A percentile compares a stretch with the other conserved stretches of the same genome.
phyloP scores from a whole-genome alignment of 2,329 filamentous ascomycete species.

The Teratosphaeria zuluensis region DNA sequence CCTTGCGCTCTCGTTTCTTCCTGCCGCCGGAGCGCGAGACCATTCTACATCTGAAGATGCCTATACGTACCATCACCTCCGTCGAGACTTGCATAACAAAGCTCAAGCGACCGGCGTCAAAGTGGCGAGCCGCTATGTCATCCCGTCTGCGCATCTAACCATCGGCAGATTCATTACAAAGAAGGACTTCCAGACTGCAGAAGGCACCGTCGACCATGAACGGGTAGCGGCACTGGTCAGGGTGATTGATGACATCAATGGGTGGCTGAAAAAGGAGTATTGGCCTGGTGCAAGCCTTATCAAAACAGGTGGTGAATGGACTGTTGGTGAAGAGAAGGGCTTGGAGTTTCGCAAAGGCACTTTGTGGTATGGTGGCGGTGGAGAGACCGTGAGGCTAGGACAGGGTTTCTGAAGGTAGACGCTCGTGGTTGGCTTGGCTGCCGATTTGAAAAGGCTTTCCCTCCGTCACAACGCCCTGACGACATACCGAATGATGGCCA shows the following conservation, averaged over 20 bases:
- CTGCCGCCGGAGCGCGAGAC: slow-evolving; percentile 46
- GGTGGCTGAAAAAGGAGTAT: slow-evolving; percentile 59
- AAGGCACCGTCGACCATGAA: slow-evolving; percentile 36
- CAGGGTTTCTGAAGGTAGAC: slow-evolving; percentile 33
- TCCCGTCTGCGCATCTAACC: slow-evolving; percentile 83
- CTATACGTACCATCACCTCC: slow-evolving; percentile 86
- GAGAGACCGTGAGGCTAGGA: slow-evolving; percentile 54
- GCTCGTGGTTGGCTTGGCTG: not conserved
- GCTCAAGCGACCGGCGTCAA: slow-evolving; percentile 54
- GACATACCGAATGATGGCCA: not conserved
- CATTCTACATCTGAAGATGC: slow-evolving; percentile 42
- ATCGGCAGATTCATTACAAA: slow-evolving; percentile 68
- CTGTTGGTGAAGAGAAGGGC: slow-evolving; percentile 76
- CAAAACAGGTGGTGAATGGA: slow-evolving; percentile 59
- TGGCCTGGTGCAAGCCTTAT: slow-evolving; percentile 50
- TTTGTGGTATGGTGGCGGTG: slow-evolving; percentile 76
- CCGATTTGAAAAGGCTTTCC: not conserved
- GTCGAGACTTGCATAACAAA: slow-evolving; percentile 62
- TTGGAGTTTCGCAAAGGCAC: slow-evolving; percentile 65
- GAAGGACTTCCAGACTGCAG: slow-evolving; percentile 43
- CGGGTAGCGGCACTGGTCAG: slow-evolving; percentile 57
- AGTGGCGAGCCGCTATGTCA: slow-evolving; percentile 71
- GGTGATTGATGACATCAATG: slow-evolving; percentile 67
- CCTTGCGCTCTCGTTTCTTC: slow-evolving; percentile 77
- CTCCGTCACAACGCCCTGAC: too few species aligned